A percentile compares a stretch with the other conserved stretches of the same genome.
These are phyloP conservation scores for Termitomyces bulborhizus DNA, from an alignment of 768 basidiomycete genomes.

Conservation along the genomic window DNA sequence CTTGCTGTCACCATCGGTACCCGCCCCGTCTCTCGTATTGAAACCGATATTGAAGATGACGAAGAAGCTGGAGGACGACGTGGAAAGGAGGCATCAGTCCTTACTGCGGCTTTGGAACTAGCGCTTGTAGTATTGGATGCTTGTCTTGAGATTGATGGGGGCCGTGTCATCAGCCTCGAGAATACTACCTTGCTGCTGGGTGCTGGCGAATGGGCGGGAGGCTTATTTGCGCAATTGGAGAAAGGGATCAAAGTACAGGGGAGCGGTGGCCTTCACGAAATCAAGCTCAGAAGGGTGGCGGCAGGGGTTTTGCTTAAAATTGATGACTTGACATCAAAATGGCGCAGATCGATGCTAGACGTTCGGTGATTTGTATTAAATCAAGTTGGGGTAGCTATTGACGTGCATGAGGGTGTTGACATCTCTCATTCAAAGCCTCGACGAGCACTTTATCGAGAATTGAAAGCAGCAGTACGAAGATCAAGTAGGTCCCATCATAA, in stretches of 20 bases:
- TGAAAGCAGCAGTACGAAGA: neutral
- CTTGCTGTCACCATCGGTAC: slow-evolving; percentile 78
- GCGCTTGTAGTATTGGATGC: slow-evolving; percentile 72
- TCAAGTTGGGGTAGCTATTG: neutral
- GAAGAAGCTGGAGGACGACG: slow-evolving; percentile 24
- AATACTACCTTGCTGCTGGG: slow-evolving; percentile 67
- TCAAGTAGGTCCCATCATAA: neutral
- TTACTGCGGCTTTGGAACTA: slow-evolving; percentile 73
- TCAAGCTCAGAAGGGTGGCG: slow-evolving; percentile 57
- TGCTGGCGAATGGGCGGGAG: slow-evolving; percentile 74
- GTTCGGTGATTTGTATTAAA: slow-evolving; percentile 8
- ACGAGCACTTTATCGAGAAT: neutral
- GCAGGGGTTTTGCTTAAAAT: slow-evolving; percentile 81
- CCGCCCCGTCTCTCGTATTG: slow-evolving; percentile 44
- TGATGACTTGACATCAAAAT: slow-evolving; percentile 62
- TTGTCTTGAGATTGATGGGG: slow-evolving; percentile 70
- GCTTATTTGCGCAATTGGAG: slow-evolving; percentile 59
- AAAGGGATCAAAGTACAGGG: slow-evolving; percentile 56
- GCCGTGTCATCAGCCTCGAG: slow-evolving; percentile 68
- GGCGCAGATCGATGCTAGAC: slow-evolving; percentile 61
- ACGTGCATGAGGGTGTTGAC: neutral
- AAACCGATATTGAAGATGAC: slow-evolving; percentile 27
- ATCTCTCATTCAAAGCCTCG: neutral
- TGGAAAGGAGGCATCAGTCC: slow-evolving; percentile 63
- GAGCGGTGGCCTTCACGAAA: slow-evolving; percentile 59